phyloP scores from a whole-genome alignment of 345 rosid species.

The Rhizophora apiculata region DNA sequence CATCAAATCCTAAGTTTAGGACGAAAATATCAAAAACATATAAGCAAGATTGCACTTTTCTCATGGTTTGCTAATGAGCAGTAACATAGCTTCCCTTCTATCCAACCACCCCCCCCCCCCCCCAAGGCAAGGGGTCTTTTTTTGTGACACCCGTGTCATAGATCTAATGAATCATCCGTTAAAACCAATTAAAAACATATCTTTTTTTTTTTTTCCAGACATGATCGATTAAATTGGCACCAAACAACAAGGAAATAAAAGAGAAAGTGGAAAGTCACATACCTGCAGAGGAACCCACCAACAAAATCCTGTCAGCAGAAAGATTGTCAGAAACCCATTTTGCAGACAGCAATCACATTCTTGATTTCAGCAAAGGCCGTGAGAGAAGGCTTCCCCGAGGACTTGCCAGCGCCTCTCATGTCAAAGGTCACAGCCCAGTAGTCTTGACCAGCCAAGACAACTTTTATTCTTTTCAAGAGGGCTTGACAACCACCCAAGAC shows the following conservation, averaged over 20 bases:
- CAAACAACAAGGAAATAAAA: background rate
- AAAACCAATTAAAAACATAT: background rate
- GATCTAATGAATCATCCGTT: background rate
- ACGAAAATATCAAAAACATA: too few species aligned
- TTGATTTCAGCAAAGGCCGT: conserved; percentile 20
- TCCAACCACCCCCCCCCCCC: too few species aligned
- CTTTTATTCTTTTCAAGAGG: conserved; percentile 20
- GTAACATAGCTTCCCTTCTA: too few species aligned
- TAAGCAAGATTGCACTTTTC: too few species aligned
- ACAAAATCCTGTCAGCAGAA: background rate
- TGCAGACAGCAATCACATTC: conserved; percentile 22
- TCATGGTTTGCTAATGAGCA: too few species aligned
- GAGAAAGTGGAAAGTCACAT: background rate
- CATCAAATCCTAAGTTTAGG: too few species aligned
- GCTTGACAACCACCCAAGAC: conserved; percentile 21
- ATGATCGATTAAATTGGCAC: background rate
- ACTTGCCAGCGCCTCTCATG: conserved; percentile 27
- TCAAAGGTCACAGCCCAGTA: conserved; percentile 23
- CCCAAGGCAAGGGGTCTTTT: too few species aligned
- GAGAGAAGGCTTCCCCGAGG: conserved; percentile 18
- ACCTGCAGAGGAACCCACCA: conserved; percentile 23
- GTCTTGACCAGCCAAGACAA: conserved; percentile 13
- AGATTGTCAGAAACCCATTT: conserved; percentile 14
- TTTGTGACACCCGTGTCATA: background rate
- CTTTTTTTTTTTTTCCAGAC: background rate